These are phyloP conservation scores for Kitagawia praeruptora DNA, from an alignment of 129 eudicot species.

Conservation along the genomic window DNA sequence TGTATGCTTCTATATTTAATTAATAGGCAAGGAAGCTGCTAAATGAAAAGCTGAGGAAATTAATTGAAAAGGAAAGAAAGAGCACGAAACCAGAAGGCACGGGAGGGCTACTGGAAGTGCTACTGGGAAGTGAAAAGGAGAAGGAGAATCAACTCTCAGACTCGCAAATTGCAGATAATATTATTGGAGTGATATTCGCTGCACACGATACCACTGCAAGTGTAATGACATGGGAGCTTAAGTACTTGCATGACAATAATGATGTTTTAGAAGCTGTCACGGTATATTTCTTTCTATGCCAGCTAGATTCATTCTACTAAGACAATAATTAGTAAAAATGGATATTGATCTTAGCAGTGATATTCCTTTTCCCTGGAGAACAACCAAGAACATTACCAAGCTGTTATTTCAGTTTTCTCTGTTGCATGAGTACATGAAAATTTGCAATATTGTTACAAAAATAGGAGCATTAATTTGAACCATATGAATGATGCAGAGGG, in stretches of 20 bases:
- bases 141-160: constrained; percentile 33
- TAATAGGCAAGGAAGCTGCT: constrained; percentile 66
- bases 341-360: no score
- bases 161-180: constrained; percentile 69
- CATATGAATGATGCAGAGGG: constrained; percentile 34
- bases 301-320: no score
- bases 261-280: constrained; percentile 50
- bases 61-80: constrained; percentile 47
- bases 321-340: no score
- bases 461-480: no score
- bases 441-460: no score
- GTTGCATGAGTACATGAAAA: no score
- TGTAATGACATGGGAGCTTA: constrained; percentile 73
- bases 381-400: no score
- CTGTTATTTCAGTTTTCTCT: no score
- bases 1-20: not conserved
- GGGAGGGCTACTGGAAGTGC: constrained; percentile 33
- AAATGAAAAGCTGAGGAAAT: constrained; percentile 35
- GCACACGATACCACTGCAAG: constrained; percentile 91
- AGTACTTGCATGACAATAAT: constrained; percentile 53
- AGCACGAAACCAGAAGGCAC: constrained; percentile 28
- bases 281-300: constrained; percentile 19
- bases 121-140: constrained; percentile 26
- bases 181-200: constrained; percentile 84
- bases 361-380: no score